phyloP scores from a whole-genome alignment of 2,329 filamentous ascomycete genomes.

The Aspergillus uvarum region DNA sequence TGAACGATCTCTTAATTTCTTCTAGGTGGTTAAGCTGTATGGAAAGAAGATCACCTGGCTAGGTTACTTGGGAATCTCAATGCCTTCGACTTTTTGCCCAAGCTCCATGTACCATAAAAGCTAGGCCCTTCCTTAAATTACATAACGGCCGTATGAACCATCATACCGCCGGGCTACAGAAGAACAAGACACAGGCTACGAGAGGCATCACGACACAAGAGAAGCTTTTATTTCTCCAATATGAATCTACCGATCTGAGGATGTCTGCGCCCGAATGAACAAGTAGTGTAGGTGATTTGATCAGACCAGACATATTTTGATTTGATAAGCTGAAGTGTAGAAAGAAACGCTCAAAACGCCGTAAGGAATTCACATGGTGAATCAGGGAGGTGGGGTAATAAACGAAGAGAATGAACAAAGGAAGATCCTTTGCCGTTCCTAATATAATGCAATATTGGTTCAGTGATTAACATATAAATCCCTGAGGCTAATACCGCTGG shows the following conservation, averaged over 20 bases:
- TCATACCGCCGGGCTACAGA: too few relatives aligned
- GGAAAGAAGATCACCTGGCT: too few relatives aligned
- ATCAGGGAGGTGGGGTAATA: conserved; percentile 9
- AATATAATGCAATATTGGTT: conserved; percentile 19
- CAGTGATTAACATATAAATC: conserved; percentile 2
- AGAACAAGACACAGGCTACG: too few relatives aligned
- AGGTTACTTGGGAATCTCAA: too few relatives aligned
- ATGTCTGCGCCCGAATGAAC: not conserved
- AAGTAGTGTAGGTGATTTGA: not conserved
- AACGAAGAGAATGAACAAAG: conserved; percentile 11
- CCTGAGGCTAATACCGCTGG: conserved; percentile 15
- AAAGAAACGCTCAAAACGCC: conserved; percentile 28
- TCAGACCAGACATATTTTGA: conserved; percentile 18
- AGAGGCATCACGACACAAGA: not conserved
- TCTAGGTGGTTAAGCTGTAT: too few relatives aligned
- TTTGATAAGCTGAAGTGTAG: conserved; percentile 12
- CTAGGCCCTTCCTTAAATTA: too few relatives aligned
- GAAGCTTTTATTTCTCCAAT: conserved; percentile 14
- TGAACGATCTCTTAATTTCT: too few relatives aligned
- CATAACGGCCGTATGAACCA: too few relatives aligned
- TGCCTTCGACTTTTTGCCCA: too few relatives aligned
- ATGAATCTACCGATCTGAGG: conserved; percentile 9
- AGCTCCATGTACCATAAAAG: too few relatives aligned
- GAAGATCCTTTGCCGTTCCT: conserved; percentile 14
- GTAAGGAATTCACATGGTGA: conserved; percentile 19